A percentile compares a stretch with the other conserved stretches of the same genome.
These are phyloP conservation scores for Mrakia hoshinonis DNA, from an alignment of 768 basidiomycete species.

Conservation along the genomic window DNA sequence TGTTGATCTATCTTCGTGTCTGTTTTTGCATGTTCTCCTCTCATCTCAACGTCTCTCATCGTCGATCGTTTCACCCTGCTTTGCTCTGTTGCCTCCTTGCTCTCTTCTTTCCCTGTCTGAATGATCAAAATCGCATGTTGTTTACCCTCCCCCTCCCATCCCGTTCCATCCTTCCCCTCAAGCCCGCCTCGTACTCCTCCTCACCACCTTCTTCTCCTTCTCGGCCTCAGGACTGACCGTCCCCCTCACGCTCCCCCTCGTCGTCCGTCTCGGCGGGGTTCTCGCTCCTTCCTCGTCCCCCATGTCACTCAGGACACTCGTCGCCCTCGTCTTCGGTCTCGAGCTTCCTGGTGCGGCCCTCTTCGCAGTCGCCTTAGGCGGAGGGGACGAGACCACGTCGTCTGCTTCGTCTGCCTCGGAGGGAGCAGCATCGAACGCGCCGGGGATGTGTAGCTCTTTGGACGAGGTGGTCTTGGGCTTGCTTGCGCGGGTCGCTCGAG, in stretches of 20 bases:
- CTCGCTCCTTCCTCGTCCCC: background rate
- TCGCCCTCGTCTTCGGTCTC: background rate
- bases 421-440: conserved; percentile 3
- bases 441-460: background rate
- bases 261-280: background rate
- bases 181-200: conserved; percentile 10
- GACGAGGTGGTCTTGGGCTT: background rate
- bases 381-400: background rate
- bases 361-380: background rate
- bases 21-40: too few species aligned
- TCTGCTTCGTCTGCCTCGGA: background rate
- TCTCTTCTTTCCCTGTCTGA: too few species aligned
- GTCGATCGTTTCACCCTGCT: too few species aligned
- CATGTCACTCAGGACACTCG: background rate
- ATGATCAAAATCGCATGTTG: background rate
- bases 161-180: background rate
- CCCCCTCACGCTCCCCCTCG: conserved; percentile 10
- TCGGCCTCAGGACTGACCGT: background rate
- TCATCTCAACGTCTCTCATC: too few species aligned
- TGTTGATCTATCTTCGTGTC: too few species aligned
- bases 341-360: background rate
- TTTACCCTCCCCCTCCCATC: background rate
- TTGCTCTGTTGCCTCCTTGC: too few species aligned
- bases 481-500: too few species aligned
- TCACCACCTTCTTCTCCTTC: background rate